Evolutionary conservation across 306 rosid genomes (phyloP), one percentile per base, ranked within the genome.

Genomic region (Glycyrrhiza uralensis): DNA sequence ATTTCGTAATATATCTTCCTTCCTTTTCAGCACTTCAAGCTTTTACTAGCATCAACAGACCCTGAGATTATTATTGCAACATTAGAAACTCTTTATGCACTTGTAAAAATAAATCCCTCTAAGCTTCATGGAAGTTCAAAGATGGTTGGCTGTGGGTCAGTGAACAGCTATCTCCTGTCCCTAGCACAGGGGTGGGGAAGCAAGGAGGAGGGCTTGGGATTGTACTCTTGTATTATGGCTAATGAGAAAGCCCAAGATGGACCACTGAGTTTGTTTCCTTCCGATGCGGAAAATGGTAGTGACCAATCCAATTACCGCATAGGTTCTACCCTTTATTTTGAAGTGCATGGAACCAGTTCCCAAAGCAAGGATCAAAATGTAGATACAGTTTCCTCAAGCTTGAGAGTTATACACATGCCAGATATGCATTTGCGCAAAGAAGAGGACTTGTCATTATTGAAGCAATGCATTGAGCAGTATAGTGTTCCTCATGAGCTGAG

Each of bases 141-240:
- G 87, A 76, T 93, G 94, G 88, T 91, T 69, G 89, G 92, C 72
- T 93, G 98, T 77, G 97, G 94, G 72, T 85, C 89, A 32, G 96
- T 93, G 68, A 93, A 93, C 66, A 83, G 94, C 75, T 82, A 78
- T 87, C 97, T 93, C 44, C 79, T 93, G 64, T 93, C 97, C 79
- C 84, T 93, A 33, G 97, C 97, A 57, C 98, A 93, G 67, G 98
- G 96, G 35, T 93, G 98, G 98, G 98, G 98, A 82, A 91, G 92
- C 92, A 93, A 93, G 85, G 98, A 91, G 76, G 98, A 93, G 81
- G 97, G 97, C 38, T 78, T 93, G 89, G 98, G 98, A 63, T 79
- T 93, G 78, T 91, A 83, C 83, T 87, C 97, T 38, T 93, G 97
- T 79, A 87, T 93, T 29, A 78, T 91, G 85, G 91, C 88, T 70